A percentile compares a stretch with the other conserved stretches of the same genome.
phyloP scores from a whole-genome alignment of 192 early-diverging fungal species.

The Funneliformis mosseae region DNA sequence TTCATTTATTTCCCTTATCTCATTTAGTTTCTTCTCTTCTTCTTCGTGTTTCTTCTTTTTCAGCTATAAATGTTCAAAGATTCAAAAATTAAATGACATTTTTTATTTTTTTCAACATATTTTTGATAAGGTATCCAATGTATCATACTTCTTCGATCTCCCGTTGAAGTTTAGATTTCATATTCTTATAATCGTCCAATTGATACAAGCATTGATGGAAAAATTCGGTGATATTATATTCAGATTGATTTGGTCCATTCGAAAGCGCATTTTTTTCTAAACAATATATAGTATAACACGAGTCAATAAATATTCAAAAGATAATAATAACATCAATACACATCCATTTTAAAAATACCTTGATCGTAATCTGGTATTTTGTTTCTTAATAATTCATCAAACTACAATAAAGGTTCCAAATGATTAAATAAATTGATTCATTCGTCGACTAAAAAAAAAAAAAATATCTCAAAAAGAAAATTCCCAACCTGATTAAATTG shows the following conservation, averaged over 20 bases:
- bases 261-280: constrained; percentile 11
- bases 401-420: neutral
- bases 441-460: neutral
- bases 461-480: neutral
- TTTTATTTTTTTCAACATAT: neutral
- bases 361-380: neutral
- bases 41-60: neutral
- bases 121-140: no score
- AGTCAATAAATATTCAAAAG: neutral
- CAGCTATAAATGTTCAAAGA: neutral
- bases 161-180: neutral
- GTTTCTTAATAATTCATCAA: neutral
- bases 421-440: neutral
- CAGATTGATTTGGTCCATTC: neutral
- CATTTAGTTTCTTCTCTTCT: neutral
- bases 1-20: neutral
- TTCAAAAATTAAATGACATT: neutral
- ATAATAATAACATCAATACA: neutral
- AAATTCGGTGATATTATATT: neutral
- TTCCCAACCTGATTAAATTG: neutral
- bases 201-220: constrained; percentile 14
- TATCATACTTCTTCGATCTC: neutral
- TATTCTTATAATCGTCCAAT: neutral
- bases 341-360: neutral
- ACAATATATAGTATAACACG: no score